A percentile compares a stretch with the other conserved stretches of the same genome.
phyloP scores from a whole-genome alignment of 1,284 basidiomycete species.

The Gomphus bonarii region DNA sequence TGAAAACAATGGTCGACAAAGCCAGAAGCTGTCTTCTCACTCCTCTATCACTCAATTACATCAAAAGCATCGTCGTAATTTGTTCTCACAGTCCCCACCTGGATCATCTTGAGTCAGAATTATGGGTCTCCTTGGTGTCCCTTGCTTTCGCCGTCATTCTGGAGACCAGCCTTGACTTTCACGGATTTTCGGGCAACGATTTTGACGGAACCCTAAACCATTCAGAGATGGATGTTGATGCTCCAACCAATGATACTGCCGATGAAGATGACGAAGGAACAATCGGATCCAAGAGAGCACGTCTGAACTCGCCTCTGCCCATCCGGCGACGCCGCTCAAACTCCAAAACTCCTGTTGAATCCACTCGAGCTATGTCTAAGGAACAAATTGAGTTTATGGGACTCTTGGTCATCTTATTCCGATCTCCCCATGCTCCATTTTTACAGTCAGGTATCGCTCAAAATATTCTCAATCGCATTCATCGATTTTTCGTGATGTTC shows the following conservation, averaged over 20 bases:
- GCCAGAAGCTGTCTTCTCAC: constrained; percentile 41
- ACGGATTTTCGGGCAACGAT: constrained; percentile 11
- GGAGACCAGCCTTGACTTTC: constrained; percentile 40
- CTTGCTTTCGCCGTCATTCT: constrained; percentile 72
- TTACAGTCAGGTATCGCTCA: constrained; percentile 8
- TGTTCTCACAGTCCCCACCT: constrained; percentile 66
- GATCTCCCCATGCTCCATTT: constrained; percentile 43
- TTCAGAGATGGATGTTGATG: neutral
- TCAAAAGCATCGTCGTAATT: constrained; percentile 63
- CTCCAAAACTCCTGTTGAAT: constrained; percentile 15
- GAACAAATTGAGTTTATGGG: constrained; percentile 65
- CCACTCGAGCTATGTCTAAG: constrained; percentile 30
- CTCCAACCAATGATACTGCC: constrained; percentile 13
- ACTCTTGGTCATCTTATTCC: constrained; percentile 57
- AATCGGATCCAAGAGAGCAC: constrained; percentile 22
- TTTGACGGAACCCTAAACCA: neutral
- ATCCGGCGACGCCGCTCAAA: constrained; percentile 16
- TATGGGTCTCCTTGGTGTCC: constrained; percentile 62
- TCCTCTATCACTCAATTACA: constrained; percentile 70
- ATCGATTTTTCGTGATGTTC: constrained; percentile 56
- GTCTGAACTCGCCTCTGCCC: constrained; percentile 12
- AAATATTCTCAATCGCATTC: constrained; percentile 52
- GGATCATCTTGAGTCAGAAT: constrained; percentile 54
- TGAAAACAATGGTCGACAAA: constrained; percentile 47
- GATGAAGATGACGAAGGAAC: constrained; percentile 19